A percentile compares a stretch with the other conserved stretches of the same genome.
phyloP scores from a whole-genome alignment of 2,329 filamentous ascomycete genomes.

The Penicillium sp. region DNA sequence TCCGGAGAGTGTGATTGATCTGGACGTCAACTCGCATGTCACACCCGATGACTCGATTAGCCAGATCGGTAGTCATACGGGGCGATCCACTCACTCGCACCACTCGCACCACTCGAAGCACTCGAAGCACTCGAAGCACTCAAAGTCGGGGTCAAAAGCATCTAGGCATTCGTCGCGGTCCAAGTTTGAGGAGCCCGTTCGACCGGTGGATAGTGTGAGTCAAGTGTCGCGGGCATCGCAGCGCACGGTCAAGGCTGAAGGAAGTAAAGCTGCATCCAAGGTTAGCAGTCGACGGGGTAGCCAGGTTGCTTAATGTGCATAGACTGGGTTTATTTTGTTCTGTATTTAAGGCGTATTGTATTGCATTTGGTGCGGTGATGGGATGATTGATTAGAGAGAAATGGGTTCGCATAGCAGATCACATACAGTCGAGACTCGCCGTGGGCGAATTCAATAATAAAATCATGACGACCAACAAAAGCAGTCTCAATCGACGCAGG shows the following conservation, averaged over 20 bases:
- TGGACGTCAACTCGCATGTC: slow-evolving; percentile 52
- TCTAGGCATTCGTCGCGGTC: slow-evolving; percentile 31
- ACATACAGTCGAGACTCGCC: too few relatives aligned
- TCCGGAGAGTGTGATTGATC: slow-evolving; percentile 28
- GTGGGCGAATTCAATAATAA: too few relatives aligned
- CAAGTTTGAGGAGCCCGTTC: slow-evolving; percentile 37
- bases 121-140: slow-evolving; percentile 25
- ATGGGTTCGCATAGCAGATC: too few relatives aligned
- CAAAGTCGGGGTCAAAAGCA: slow-evolving; percentile 22
- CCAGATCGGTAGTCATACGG: slow-evolving; percentile 48
- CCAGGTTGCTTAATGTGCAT: slow-evolving; percentile 21
- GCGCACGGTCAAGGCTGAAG: slow-evolving; percentile 30
- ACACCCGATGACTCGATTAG: slow-evolving; percentile 74
- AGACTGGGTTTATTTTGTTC: neutral
- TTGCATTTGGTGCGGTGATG: too few relatives aligned
- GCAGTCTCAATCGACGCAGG: too few relatives aligned
- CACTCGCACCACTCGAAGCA: slow-evolving; percentile 27
- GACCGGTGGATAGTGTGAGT: slow-evolving; percentile 38
- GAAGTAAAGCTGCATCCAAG: slow-evolving; percentile 25
- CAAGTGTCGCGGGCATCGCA: slow-evolving; percentile 35
- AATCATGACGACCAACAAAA: too few relatives aligned
- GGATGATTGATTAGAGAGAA: too few relatives aligned
- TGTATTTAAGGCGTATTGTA: neutral
- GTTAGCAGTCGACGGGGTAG: slow-evolving; percentile 27
- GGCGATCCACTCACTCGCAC: slow-evolving; percentile 26